These are phyloP conservation scores for Suillus americanus DNA, from an alignment of 768 basidiomycete genomes.

Conservation along the genomic window DNA sequence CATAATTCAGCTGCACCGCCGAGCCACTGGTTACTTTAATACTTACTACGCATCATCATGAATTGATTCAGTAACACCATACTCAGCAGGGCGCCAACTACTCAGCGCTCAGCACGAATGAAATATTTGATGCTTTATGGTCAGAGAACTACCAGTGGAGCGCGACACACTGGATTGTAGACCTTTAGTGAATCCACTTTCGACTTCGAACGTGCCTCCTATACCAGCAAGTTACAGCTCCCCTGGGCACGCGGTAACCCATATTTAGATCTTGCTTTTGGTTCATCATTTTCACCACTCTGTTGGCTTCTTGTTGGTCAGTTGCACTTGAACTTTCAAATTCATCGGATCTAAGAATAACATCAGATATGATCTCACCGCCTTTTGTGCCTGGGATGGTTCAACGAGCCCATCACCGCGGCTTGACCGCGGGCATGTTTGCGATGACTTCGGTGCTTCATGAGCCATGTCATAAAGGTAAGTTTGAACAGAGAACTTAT, in stretches of 20 bases:
- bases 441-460: not conserved
- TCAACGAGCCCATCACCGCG: not conserved
- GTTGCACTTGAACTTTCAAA: not conserved
- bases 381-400: not conserved
- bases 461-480: not conserved
- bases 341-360: not conserved
- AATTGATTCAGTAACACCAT: too few species aligned
- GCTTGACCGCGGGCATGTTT: not conserved
- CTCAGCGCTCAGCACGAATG: too few species aligned
- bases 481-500: not conserved
- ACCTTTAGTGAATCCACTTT: conserved; percentile 12
- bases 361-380: not conserved
- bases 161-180: not conserved
- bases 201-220: conserved; percentile 9
- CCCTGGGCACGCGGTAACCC: not conserved
- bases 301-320: not conserved
- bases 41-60: too few species aligned
- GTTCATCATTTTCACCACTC: not conserved
- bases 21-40: too few species aligned
- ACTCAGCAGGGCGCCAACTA: too few species aligned
- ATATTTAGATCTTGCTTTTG: not conserved
- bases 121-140: too few species aligned
- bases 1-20: too few species aligned
- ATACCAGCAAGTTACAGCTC: not conserved
- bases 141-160: not conserved